Evolutionary conservation across 169 alveolate genomes (phyloP).

Genomic region (Cryptosporidium andersoni): DNA sequence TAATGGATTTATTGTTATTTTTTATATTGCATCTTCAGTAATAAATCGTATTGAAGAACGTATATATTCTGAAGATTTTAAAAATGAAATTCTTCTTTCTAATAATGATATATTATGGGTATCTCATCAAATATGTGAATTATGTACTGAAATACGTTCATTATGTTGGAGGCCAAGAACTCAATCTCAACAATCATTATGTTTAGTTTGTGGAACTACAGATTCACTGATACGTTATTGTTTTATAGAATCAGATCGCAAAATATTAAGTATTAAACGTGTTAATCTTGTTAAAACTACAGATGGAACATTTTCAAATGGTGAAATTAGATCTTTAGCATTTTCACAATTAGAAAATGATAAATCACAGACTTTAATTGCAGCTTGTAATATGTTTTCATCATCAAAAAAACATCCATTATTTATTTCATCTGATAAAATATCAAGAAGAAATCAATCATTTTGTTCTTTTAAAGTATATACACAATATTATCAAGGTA

Average conservation of each 20-base stretch:
- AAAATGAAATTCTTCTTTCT: constrained; percentile 27
- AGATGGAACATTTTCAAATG: constrained; percentile 43
- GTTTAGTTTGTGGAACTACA: constrained; percentile 62
- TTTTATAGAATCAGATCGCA: constrained; percentile 45
- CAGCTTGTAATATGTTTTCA: constrained; percentile 36
- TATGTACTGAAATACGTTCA: constrained; percentile 52
- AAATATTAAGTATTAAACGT: constrained; percentile 7
- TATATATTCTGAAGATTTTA: background rate
- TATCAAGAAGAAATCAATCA: constrained; percentile 25
- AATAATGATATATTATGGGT: constrained; percentile 39
- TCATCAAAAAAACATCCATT: constrained; percentile 60
- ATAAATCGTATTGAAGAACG: constrained; percentile 25
- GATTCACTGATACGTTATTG: constrained; percentile 65
- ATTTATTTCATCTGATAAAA: constrained; percentile 37
- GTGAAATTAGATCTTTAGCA: constrained; percentile 59
- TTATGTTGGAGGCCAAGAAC: constrained; percentile 49
- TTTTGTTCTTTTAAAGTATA: constrained; percentile 64
- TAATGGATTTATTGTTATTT: constrained; percentile 28
- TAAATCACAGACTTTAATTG: constrained; percentile 12
- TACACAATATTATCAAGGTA: constrained; percentile 16
- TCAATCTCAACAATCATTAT: background rate
- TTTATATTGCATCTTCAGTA: constrained; percentile 20
- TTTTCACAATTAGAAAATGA: background rate
- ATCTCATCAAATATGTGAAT: constrained; percentile 56
- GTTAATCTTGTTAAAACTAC: constrained; percentile 53